Evolutionary conservation across 2,329 filamentous ascomycete species (phyloP), one percentile per base, ranked within the genome.

Genomic region (Xylaria sp.): DNA sequence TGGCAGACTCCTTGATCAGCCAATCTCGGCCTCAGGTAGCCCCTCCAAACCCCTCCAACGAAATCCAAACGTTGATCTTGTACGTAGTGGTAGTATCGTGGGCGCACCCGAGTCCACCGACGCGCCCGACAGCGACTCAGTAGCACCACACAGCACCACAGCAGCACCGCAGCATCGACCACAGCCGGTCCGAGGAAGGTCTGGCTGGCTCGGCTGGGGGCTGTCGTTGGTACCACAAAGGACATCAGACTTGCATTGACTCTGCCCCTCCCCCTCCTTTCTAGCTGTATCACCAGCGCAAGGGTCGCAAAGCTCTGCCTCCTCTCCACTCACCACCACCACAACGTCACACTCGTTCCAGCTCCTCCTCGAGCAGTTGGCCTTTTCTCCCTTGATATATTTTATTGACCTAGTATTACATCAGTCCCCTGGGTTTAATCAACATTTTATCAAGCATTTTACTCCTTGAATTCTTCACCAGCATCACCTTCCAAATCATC

Each of bases 211-310:
- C 23, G 23, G 23, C 23, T 25, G 28, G 39, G 37, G 23, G 39
- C 13, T 15, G 20, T 46, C 31, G 39, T 13, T 39, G 52, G 58
- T 62, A 44, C 31, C 31, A 59, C 66, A 63, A 63, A 61, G 48
- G 15, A 13, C 10, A 57, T 20, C 57, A 57, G 63, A 46, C 57
- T 41, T 23, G 59, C 63, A 63, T 57, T 63, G 58, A 65, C 20
- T 39, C 54, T 70, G 37, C 69, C 66, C 66, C 70, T 70, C 70
- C 68, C 68, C 65, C 68, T 70, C 68, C 66, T 51, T 61, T 64
- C 25, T n/a, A 58, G 56, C 56, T 58, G 39, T 31, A 46, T 58
- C 39, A 46, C 31, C 56, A 34, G 15, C 20, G 20, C 54, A 28
- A 37, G n/a, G 46, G 52, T 37, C 56, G n/a, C 37, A 56, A 60